phyloP scores from a whole-genome alignment of 2,329 filamentous ascomycete species.

The Fusarium abutilonis region DNA sequence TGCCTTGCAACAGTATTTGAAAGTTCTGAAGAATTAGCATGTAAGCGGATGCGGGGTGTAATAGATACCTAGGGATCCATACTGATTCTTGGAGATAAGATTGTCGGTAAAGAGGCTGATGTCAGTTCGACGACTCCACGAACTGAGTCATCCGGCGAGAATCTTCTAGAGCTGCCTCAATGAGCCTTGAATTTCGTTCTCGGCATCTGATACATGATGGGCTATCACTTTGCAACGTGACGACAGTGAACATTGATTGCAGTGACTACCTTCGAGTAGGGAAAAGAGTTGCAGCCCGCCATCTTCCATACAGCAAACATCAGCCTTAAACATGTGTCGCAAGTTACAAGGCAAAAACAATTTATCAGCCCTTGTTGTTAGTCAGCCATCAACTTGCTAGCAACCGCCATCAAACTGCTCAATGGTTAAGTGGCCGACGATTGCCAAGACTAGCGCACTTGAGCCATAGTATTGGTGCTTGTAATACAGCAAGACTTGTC shows the following conservation, averaged over 20 bases:
- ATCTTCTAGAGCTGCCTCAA: neutral
- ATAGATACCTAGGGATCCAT: conserved; percentile 37
- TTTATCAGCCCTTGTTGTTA: no score
- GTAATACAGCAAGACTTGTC: neutral
- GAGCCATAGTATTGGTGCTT: no score
- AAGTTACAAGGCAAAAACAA: no score
- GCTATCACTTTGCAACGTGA: conserved; percentile 10
- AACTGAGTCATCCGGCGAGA: neutral
- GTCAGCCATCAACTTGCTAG: no score
- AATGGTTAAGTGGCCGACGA: no score
- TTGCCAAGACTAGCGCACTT: no score
- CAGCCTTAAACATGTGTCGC: no score
- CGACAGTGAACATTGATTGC: neutral
- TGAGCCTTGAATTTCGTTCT: neutral
- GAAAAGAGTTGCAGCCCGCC: neutral
- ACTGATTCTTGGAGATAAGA: conserved; percentile 17
- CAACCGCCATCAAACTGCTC: no score
- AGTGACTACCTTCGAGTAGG: neutral
- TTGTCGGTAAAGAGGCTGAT: neutral
- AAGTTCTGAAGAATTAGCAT: no score
- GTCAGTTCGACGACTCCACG: conserved; percentile 2
- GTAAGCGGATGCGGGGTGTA: conserved; percentile 15
- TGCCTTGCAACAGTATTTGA: no score
- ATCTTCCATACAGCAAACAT: neutral
- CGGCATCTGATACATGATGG: conserved; percentile 32